Evolutionary conservation across 2,329 filamentous ascomycete genomes (phyloP).

Genomic region (Pyricularia sp.): DNA sequence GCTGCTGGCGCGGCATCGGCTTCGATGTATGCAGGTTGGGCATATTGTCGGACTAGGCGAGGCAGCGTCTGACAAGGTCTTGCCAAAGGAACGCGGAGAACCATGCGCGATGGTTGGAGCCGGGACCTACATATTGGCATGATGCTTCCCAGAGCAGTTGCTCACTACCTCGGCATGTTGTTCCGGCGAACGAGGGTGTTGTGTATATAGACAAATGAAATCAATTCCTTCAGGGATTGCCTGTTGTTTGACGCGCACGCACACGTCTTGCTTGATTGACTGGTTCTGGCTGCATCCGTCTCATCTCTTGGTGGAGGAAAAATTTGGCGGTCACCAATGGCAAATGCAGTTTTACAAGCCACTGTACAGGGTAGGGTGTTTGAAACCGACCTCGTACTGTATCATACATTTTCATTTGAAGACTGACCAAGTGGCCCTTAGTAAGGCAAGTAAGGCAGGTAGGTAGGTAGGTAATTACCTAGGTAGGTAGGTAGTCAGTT

Average conservation of each 20-base stretch:
- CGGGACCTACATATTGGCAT: slow-evolving; percentile 28
- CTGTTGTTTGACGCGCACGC: not conserved
- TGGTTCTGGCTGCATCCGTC: not conserved
- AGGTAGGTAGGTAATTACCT: no score
- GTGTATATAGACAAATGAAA: not conserved
- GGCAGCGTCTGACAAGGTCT: slow-evolving; percentile 10
- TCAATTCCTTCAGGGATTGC: not conserved
- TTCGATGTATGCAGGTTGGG: no score
- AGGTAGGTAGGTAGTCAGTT: no score
- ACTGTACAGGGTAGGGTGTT: not conserved
- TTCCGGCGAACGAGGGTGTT: not conserved
- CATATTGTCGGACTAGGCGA: not conserved
- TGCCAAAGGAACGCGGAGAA: slow-evolving; percentile 11
- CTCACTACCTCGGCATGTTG: slow-evolving; percentile 22
- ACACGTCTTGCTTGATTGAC: not conserved
- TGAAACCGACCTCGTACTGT: not conserved
- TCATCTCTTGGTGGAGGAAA: not conserved
- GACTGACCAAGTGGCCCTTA: not conserved
- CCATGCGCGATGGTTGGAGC: slow-evolving; percentile 16
- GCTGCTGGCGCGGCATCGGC: not conserved
- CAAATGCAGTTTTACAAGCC: not conserved
- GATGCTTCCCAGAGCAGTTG: slow-evolving; percentile 34
- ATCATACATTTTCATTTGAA: not conserved
- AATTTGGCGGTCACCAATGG: not conserved
- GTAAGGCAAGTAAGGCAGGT: no score